A percentile compares a stretch with the other conserved stretches of the same genome.
These are phyloP conservation scores for Yamadazyma diddensiae DNA, from an alignment of 1,139 yeast genomes.

Conservation along the genomic window DNA sequence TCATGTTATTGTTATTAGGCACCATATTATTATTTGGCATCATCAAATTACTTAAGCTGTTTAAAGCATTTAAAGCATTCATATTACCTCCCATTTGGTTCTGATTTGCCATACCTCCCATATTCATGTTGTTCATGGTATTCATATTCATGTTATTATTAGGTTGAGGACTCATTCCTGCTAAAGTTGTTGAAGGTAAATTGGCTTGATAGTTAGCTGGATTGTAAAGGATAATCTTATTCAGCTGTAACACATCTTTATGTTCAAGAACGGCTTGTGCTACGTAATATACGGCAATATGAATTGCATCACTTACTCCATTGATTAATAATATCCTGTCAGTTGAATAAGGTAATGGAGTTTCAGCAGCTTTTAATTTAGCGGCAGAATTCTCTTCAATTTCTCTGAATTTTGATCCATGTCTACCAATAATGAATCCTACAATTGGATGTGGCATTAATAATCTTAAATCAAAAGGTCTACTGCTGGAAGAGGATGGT, in stretches of 20 bases:
- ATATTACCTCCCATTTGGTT: conserved; percentile 11
- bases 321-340: conserved; percentile 70
- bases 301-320: conserved; percentile 87
- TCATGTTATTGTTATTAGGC: conserved; percentile 4
- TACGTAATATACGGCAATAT: conserved; percentile 75
- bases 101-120: conserved; percentile 8
- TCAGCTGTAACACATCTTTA: conserved; percentile 48
- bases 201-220: conserved; percentile 51
- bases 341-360: conserved; percentile 72
- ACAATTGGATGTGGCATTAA: conserved; percentile 78
- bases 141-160: conserved; percentile 10
- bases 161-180: conserved; percentile 11
- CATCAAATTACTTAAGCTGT: conserved; percentile 17
- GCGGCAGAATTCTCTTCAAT: conserved; percentile 86
- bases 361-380: conserved; percentile 71
- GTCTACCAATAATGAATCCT: conserved; percentile 82
- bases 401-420: conserved; percentile 72
- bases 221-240: conserved; percentile 58
- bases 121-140: conserved; percentile 9
- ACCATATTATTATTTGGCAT: conserved; percentile 7
- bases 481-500: conserved; percentile 55
- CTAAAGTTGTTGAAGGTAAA: conserved; percentile 11
- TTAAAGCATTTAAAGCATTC: conserved; percentile 16
- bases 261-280: conserved; percentile 66
- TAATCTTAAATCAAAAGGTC: conserved; percentile 55